Percentiles rank a stretch among this genome's conserved stretches.
Conservation (phyloP, 75 land plant species). For the Cunninghamia lanceolata region DNA sequence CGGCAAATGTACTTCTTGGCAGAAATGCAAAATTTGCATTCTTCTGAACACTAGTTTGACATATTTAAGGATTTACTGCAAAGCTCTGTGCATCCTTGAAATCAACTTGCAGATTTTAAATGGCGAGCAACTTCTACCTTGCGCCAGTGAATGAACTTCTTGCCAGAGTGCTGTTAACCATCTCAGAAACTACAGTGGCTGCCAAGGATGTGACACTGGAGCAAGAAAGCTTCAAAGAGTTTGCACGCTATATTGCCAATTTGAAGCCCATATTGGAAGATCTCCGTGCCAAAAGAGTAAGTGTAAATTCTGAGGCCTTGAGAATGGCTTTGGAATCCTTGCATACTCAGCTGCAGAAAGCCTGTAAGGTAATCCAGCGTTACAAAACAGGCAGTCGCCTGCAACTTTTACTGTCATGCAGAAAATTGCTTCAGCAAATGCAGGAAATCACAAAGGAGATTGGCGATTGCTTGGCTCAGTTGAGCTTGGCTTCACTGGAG, state of each 20-base stretch:
- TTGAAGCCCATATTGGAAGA: conserved; percentile 24
- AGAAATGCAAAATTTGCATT: too few species aligned
- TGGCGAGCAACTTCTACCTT: too few species aligned
- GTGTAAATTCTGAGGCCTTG: conserved; percentile 6
- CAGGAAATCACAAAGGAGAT: conserved; percentile 40
- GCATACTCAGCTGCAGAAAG: conserved; percentile 22
- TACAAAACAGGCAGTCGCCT: conserved; percentile 42
- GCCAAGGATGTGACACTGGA: conserved; percentile 43
- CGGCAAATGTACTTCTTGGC: too few species aligned
- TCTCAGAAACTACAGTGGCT: too few species aligned
- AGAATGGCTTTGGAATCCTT: conserved; percentile 28
- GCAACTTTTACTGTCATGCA: conserved; percentile 32
- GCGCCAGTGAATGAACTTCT: too few species aligned
- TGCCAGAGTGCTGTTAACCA: too few species aligned
- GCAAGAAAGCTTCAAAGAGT: conserved; percentile 38
- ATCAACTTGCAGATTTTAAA: too few species aligned
- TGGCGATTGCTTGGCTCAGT: conserved; percentile 28
- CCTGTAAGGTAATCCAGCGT: conserved; percentile 26
- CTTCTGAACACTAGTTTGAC: too few species aligned
- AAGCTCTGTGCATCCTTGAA: too few species aligned
- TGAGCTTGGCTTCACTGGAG: conserved; percentile 35
- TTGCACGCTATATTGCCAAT: conserved; percentile 28
- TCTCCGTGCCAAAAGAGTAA: conserved; percentile 25
- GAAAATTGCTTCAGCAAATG: conserved; percentile 26
- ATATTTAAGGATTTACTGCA: too few species aligned